phyloP scores from a whole-genome alignment of 1,139 yeast species.

The Pneumocystis oryctolagi region DNA sequence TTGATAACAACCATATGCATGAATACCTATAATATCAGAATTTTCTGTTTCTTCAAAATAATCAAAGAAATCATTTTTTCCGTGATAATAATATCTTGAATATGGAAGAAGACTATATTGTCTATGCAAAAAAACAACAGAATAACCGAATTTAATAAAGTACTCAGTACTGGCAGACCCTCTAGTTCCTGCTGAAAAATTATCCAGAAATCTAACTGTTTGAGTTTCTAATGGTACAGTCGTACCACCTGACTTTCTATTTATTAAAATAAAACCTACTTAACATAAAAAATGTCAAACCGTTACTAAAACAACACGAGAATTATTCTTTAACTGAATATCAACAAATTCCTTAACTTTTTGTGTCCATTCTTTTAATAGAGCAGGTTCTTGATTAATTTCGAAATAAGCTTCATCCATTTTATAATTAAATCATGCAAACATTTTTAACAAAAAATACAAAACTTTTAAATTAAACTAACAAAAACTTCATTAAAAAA shows the following conservation, averaged over 20 bases:
- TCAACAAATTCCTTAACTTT: neutral
- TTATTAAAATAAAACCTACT: neutral
- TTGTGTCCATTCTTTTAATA: neutral
- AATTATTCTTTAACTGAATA: neutral
- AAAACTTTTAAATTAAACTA: too few species aligned
- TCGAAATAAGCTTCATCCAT: neutral
- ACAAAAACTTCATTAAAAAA: neutral
- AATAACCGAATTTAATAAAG: constrained; percentile 69
- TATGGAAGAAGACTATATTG: constrained; percentile 86
- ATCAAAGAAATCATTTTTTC: constrained; percentile 74
- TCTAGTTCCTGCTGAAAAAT: constrained; percentile 93
- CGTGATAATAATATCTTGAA: constrained; percentile 68
- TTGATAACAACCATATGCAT: neutral
- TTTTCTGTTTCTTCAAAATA: constrained; percentile 37
- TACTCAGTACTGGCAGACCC: constrained; percentile 95
- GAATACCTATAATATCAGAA: constrained; percentile 20
- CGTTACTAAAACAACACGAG: neutral
- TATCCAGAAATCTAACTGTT: constrained; percentile 90
- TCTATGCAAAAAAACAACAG: constrained; percentile 81
- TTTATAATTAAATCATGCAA: neutral
- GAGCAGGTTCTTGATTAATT: neutral
- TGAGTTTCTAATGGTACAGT: constrained; percentile 94
- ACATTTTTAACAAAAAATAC: too few species aligned
- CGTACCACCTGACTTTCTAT: constrained; percentile 56
- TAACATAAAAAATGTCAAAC: neutral